These are phyloP conservation scores for Leishmania braziliensis DNA, from an alignment of 208 protist species.

Conservation along the genomic window DNA sequence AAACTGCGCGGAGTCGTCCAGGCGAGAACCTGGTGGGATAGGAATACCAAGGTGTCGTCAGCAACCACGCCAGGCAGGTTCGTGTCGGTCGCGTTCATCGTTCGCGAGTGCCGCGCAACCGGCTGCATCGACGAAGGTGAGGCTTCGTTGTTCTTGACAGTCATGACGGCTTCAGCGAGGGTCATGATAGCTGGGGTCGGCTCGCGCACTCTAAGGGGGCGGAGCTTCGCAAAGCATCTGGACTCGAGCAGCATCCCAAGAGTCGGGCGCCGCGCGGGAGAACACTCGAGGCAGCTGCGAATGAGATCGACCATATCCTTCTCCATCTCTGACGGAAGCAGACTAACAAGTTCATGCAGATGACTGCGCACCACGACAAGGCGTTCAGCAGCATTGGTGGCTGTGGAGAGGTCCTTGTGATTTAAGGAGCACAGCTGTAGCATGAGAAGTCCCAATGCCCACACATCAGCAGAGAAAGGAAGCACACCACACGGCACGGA, in stretches of 20 bases:
- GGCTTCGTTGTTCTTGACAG: too few species aligned
- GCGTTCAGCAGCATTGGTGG: slow-evolving; percentile 7
- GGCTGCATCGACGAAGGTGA: not conserved
- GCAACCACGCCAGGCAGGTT: not conserved
- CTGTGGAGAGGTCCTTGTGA: not conserved
- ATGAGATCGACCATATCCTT: slow-evolving; percentile 18
- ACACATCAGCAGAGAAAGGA: slow-evolving; percentile 16
- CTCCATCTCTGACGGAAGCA: slow-evolving; percentile 10
- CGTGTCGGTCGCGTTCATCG: not conserved
- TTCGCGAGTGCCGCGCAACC: not conserved
- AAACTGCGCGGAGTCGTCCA: slow-evolving; percentile 5
- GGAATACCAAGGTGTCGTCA: not conserved
- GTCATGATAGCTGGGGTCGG: slow-evolving; percentile 17
- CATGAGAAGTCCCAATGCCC: slow-evolving; percentile 21
- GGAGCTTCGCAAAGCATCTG: slow-evolving; percentile 4
- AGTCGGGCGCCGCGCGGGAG: slow-evolving; percentile 5
- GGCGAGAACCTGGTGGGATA: not conserved
- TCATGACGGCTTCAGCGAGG: slow-evolving; percentile 21
- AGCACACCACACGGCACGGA: not conserved
- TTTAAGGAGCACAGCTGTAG: slow-evolving; percentile 20
- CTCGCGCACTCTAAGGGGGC: slow-evolving; percentile 4
- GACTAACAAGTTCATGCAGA: not conserved
- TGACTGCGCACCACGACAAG: not conserved
- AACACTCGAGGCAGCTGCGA: slow-evolving; percentile 12
- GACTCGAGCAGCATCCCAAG: slow-evolving; percentile 7